Evolutionary conservation across 2,329 filamentous ascomycete genomes (phyloP).

Genomic region (Penicillium sp.): DNA sequence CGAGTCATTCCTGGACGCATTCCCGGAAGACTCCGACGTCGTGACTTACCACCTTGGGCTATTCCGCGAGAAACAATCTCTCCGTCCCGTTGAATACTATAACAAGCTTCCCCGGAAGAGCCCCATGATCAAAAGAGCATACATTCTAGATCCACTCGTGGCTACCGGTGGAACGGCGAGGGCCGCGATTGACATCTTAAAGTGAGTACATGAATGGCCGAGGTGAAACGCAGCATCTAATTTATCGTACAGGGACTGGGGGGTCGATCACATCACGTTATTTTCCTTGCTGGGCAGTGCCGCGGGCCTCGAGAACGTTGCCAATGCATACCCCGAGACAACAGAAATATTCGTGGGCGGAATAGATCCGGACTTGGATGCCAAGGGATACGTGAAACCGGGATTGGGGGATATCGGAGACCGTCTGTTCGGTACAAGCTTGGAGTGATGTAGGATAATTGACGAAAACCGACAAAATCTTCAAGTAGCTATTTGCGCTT

Average conservation of each 20-base stretch:
- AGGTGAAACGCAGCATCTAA: neutral
- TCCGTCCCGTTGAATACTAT: conserved; percentile 32
- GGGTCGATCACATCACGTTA: conserved; percentile 27
- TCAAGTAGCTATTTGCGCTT: neutral
- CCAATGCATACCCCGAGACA: conserved; percentile 26
- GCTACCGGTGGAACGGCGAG: conserved; percentile 28
- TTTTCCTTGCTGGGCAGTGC: conserved; percentile 25
- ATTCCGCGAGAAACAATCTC: conserved; percentile 26
- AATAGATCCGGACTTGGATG: conserved; percentile 24
- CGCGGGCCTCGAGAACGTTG: conserved; percentile 20
- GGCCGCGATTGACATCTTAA: conserved; percentile 27
- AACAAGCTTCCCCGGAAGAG: conserved; percentile 30
- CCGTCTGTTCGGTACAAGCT: conserved; percentile 27
- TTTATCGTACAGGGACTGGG: conserved; percentile 22
- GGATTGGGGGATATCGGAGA: conserved; percentile 33
- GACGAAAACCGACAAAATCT: neutral
- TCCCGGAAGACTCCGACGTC: conserved; percentile 24
- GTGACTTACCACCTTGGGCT: conserved; percentile 30
- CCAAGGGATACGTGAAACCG: conserved; percentile 27
- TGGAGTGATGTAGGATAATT: conserved; percentile 8
- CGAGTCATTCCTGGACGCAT: conserved; percentile 32
- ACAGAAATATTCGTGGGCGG: conserved; percentile 27
- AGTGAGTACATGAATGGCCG: conserved; percentile 12
- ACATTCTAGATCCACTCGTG: conserved; percentile 29
- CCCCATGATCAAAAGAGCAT: conserved; percentile 23